A percentile compares a stretch with the other conserved stretches of the same genome.
Evolutionary conservation across 306 rosid genomes (phyloP).

Genomic region (Casuarina cunninghamiana): DNA sequence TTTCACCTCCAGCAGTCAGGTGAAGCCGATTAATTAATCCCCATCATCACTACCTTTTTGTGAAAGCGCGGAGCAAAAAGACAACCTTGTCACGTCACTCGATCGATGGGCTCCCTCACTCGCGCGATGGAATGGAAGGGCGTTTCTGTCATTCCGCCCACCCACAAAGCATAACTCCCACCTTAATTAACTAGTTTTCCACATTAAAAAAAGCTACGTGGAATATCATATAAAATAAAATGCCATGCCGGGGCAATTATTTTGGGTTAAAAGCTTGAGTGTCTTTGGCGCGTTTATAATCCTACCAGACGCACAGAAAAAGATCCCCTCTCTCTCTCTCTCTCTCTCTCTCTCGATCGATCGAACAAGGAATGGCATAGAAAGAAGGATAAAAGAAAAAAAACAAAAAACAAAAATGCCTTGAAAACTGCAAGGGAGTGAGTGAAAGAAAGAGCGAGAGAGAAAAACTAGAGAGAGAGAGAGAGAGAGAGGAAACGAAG

Average conservation of each 20-base stretch:
- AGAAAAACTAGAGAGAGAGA: slow-evolving; percentile 23
- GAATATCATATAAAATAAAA: not conserved
- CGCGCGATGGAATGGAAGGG: slow-evolving; percentile 33
- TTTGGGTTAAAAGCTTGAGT: slow-evolving; percentile 10
- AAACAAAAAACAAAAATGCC: slow-evolving; percentile 28
- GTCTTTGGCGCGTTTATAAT: slow-evolving; percentile 58
- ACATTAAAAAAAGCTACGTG: not conserved
- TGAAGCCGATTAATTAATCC: slow-evolving; percentile 34
- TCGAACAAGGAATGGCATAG: slow-evolving; percentile 14
- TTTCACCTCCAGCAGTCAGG: slow-evolving; percentile 13
- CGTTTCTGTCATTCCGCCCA: not conserved
- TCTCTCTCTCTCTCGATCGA: too few species aligned
- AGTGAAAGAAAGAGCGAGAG: slow-evolving; percentile 35
- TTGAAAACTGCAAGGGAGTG: slow-evolving; percentile 47
- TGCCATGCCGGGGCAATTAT: not conserved
- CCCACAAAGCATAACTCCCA: not conserved
- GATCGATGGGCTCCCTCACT: slow-evolving; percentile 10
- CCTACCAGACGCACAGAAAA: slow-evolving; percentile 28
- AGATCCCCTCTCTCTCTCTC: not conserved
- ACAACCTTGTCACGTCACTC: slow-evolving; percentile 35
- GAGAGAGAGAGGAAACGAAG: slow-evolving; percentile 5
- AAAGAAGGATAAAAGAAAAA: slow-evolving; percentile 19
- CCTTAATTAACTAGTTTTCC: not conserved
- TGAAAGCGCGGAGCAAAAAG: slow-evolving; percentile 30
- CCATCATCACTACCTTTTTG: slow-evolving; percentile 26